These are phyloP conservation scores for Albugo candida DNA, from an alignment of 352 stramenopile species.

Conservation along the genomic window DNA sequence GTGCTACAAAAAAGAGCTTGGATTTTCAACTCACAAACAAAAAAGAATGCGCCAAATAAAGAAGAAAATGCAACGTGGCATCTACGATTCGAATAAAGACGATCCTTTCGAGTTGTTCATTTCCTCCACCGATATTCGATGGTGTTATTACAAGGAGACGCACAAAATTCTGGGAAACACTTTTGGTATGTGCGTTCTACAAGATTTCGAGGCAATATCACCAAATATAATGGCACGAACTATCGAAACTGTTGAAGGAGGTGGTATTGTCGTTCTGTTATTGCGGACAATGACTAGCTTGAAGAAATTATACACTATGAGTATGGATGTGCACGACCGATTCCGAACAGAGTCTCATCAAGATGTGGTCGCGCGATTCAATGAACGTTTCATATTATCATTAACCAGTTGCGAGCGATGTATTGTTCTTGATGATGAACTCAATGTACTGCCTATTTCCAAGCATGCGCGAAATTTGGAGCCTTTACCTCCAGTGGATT, in stretches of 20 bases:
- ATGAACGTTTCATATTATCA: constrained; percentile 98
- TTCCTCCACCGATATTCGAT: constrained; percentile 94
- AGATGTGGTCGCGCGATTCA: constrained; percentile 95
- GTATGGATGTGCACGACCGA: constrained; percentile 88
- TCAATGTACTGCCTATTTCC: constrained; percentile 97
- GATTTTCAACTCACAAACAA: constrained; percentile 95
- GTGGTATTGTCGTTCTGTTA: constrained; percentile 94
- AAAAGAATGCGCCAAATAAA: constrained; percentile 91
- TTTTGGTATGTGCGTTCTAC: constrained; percentile 96
- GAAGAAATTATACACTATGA: constrained; percentile 98
- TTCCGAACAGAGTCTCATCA: constrained; percentile 85
- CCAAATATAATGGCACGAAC: constrained; percentile 98
- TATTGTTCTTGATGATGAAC: constrained; percentile 97
- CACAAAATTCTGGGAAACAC: constrained; percentile 97
- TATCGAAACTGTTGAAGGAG: constrained; percentile 98
- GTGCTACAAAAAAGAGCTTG: constrained; percentile 99
- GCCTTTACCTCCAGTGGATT: constrained; percentile 38
- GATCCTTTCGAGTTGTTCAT: constrained; percentile 99
- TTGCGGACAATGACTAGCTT: constrained; percentile 96
- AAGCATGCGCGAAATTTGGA: constrained; percentile 83
- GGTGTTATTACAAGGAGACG: constrained; percentile 99
- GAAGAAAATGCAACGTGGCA: constrained; percentile 82
- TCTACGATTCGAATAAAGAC: constrained; percentile 85
- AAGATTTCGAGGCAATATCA: constrained; percentile 98
- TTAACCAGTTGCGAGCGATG: constrained; percentile 88